Conservation (phyloP, 2,329 filamentous ascomycete genomes). For the Fusarium nygamai region DNA sequence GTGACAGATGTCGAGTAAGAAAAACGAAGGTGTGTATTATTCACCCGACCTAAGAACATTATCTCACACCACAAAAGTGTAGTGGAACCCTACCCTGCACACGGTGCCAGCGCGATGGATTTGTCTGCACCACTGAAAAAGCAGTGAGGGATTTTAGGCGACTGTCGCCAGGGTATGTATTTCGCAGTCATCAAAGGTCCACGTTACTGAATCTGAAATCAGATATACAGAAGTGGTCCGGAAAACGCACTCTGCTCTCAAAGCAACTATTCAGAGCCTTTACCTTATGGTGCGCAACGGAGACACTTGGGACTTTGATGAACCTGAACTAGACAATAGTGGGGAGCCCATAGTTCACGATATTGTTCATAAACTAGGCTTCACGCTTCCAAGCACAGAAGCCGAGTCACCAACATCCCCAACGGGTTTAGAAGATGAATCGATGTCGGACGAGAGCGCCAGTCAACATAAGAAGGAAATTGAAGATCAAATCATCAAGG, state of each 20-base stretch:
- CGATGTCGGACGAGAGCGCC: background rate
- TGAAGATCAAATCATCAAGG: fast-evolving
- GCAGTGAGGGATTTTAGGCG: background rate
- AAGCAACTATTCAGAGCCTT: background rate
- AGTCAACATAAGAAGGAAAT: no score
- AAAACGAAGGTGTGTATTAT: background rate
- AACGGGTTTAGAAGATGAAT: background rate
- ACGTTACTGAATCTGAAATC: background rate
- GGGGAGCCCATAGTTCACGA: background rate
- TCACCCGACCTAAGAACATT: fast-evolving
- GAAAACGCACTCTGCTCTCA: background rate
- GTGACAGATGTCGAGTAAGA: background rate
- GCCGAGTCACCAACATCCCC: background rate
- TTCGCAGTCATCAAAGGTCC: fast-evolving
- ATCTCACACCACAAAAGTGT: background rate
- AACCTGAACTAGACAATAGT: background rate
- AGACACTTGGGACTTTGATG: background rate
- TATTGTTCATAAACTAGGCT: background rate
- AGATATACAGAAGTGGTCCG: background rate
- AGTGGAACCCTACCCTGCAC: background rate
- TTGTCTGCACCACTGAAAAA: background rate
- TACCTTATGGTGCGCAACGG: background rate
- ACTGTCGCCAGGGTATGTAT: background rate
- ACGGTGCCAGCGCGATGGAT: background rate
- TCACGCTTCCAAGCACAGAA: background rate